These are phyloP conservation scores for Aureobasidium mangrovei DNA, from an alignment of 2,329 filamentous ascomycete species.

Conservation along the genomic window DNA sequence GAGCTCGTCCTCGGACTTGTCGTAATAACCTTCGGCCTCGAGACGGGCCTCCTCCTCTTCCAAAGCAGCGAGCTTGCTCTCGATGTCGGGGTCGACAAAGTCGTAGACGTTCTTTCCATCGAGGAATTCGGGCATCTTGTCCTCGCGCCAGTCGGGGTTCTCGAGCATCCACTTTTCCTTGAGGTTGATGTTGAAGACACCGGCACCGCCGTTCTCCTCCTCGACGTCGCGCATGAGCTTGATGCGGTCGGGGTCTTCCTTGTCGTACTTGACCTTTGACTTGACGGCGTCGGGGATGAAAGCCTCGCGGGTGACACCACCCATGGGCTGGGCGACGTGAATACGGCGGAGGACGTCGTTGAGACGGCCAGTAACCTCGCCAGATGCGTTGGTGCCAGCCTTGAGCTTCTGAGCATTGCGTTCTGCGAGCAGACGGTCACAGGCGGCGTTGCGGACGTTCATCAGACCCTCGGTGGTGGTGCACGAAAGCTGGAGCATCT, in stretches of 20 bases:
- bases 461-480: slow-evolving; percentile 92
- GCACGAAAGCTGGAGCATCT: slow-evolving; percentile 88
- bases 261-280: slow-evolving; percentile 79
- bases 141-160: slow-evolving; percentile 88
- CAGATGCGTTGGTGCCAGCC: slow-evolving; percentile 67
- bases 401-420: slow-evolving; percentile 94
- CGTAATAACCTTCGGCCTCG: slow-evolving; percentile 87
- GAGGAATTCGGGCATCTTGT: slow-evolving; percentile 88
- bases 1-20: slow-evolving; percentile 59
- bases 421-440: slow-evolving; percentile 85
- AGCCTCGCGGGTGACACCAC: slow-evolving; percentile 65
- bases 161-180: slow-evolving; percentile 79
- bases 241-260: slow-evolving; percentile 73
- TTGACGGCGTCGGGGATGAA: slow-evolving; percentile 84
- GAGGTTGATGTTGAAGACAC: slow-evolving; percentile 91
- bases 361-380: slow-evolving; percentile 69
- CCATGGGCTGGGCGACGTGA: slow-evolving; percentile 90
- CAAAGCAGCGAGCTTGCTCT: slow-evolving; percentile 78
- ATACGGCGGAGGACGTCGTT: slow-evolving; percentile 89
- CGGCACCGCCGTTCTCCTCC: slow-evolving; percentile 84
- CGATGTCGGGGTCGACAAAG: slow-evolving; percentile 94
- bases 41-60: slow-evolving; percentile 94
- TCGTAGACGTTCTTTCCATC: slow-evolving; percentile 97
- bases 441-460: slow-evolving; percentile 88
- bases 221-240: slow-evolving; percentile 79